Evolutionary conservation across 1,284 basidiomycete genomes (phyloP).

Genomic region (Pascua sp.): DNA sequence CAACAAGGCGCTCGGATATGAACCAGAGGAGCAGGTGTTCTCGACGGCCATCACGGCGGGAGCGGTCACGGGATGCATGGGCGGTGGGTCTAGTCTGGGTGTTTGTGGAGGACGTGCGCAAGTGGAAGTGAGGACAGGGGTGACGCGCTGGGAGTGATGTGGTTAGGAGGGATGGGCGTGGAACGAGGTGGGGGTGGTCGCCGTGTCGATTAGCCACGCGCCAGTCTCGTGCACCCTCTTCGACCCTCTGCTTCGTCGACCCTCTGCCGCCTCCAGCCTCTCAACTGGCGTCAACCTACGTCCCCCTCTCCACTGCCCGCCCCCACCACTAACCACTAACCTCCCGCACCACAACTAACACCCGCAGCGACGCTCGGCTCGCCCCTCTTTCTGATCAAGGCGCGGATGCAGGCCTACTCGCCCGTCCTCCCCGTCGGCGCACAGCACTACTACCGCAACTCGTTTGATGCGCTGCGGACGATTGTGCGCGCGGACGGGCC

Average conservation of each 20-base stretch:
- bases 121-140: neutral
- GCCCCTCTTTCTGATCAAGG: conserved; percentile 93
- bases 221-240: no score
- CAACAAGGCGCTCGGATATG: conserved; percentile 67
- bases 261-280: neutral
- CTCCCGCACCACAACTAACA: neutral
- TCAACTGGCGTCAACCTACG: no score
- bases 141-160: neutral
- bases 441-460: conserved; percentile 84
- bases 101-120: neutral
- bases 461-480: conserved; percentile 72
- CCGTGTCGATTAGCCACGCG: neutral
- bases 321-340: neutral
- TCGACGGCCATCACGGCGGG: conserved; percentile 77
- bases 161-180: no score
- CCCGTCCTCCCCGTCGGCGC: conserved; percentile 89
- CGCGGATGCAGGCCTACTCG: conserved; percentile 95
- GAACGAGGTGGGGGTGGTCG: neutral
- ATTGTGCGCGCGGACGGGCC: conserved; percentile 75
- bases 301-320: no score
- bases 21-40: conserved; percentile 63
- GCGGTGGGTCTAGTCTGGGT: conserved; percentile 57
- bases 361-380: conserved; percentile 77
- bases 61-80: conserved; percentile 81
- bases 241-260: no score